Conservation (phyloP, 257 asterid genomes). For the Plantago ovata region DNA sequence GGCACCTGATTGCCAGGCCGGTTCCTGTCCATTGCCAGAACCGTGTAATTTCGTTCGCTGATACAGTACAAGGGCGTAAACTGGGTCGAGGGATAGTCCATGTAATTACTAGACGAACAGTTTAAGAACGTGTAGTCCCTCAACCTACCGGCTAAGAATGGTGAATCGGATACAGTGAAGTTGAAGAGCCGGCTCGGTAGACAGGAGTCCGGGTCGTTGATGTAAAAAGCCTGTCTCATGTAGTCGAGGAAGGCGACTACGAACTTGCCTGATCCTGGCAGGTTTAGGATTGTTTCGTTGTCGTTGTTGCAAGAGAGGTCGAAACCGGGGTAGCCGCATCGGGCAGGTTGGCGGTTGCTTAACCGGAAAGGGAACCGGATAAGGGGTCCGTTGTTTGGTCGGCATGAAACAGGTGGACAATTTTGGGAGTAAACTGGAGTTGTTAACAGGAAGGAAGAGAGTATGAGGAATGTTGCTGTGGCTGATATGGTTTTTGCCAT, state of each 20-base stretch:
- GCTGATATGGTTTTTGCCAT: constrained; percentile 9
- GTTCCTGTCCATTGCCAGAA: constrained; percentile 30
- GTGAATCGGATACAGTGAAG: constrained; percentile 41
- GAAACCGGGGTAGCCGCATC: constrained; percentile 71
- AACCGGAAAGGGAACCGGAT: constrained; percentile 77
- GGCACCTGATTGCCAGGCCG: constrained; percentile 21
- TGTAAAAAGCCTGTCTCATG: constrained; percentile 33
- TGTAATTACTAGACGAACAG: constrained; percentile 41
- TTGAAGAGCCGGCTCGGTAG: constrained; percentile 47
- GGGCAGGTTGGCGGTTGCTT: constrained; percentile 26
- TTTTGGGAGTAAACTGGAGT: constrained; percentile 23
- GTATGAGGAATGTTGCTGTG: constrained; percentile 17
- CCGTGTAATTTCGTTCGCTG: constrained; percentile 37
- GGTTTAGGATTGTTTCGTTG: constrained; percentile 44
- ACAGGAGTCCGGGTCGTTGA: constrained; percentile 61
- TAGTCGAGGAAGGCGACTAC: constrained; percentile 59
- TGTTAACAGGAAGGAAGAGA: constrained; percentile 17
- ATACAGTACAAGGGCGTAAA: constrained; percentile 37
- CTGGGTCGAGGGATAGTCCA: constrained; percentile 9
- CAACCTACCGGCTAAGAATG: constrained; percentile 28
- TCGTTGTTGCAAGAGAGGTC: constrained; percentile 54
- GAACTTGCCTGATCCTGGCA: constrained; percentile 70
- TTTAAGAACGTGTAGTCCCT: constrained; percentile 41
- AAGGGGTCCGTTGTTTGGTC: constrained; percentile 30
- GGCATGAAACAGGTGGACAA: constrained; percentile 53